Conservation (phyloP, 2,329 filamentous ascomycete genomes). For the Raffaelea arxii region DNA sequence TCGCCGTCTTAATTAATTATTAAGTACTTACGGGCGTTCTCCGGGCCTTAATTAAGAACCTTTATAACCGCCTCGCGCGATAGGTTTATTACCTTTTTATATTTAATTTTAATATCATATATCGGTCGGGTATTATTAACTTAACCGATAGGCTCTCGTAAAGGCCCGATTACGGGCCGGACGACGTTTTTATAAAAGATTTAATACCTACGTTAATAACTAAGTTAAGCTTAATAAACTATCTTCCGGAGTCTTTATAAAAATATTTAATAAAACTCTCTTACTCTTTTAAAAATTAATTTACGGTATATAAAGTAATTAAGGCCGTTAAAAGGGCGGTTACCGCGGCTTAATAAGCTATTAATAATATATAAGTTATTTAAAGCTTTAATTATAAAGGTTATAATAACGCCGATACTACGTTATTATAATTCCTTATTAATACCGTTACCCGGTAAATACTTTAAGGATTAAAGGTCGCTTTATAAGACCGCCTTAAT, state of each 20-base stretch:
- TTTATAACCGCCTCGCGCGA: background rate
- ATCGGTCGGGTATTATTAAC: background rate
- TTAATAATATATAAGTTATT: background rate
- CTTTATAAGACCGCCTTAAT: too few species aligned
- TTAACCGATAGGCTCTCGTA: background rate
- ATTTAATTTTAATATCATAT: background rate
- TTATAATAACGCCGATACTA: too few species aligned
- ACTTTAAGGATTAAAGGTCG: too few species aligned
- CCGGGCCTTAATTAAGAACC: background rate
- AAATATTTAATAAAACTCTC: background rate
- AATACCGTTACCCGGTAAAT: too few species aligned
- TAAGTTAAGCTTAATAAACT: background rate
- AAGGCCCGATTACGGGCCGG: too few species aligned
- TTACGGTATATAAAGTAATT: background rate
- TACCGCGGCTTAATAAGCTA: background rate
- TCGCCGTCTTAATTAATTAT: background rate
- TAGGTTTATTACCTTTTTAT: background rate
- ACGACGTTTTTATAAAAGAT: background rate
- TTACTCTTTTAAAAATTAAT: background rate
- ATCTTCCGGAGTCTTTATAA: background rate
- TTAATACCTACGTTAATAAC: background rate
- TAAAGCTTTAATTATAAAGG: background rate
- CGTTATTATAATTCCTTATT: too few species aligned
- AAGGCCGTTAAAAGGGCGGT: too few species aligned
- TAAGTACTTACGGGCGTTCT: background rate